Base-by-base conservation (phyloP, 495 filamentous ascomycete genomes). In the Venustampulla echinocandica region DNA sequence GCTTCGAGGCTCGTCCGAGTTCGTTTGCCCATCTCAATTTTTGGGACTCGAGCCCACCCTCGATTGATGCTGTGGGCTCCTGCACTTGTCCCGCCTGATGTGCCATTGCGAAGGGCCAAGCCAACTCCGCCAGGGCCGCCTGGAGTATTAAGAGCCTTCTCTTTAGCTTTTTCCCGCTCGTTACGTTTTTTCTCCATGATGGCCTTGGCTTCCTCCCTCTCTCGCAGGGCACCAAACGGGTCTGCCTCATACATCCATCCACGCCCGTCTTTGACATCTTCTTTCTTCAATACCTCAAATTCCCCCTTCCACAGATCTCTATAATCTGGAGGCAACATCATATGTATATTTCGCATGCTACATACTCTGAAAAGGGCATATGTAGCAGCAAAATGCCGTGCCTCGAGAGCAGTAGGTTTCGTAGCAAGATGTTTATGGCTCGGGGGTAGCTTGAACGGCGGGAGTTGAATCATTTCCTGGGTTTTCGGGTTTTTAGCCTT, bases 241-340 rank as follows among this genome's bases (percentile, higher is more conserved):
- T 98, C 93, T 13, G 87, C 90, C 53, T 93, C 89, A 57, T 97
- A 98, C 76, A 94, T 81, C 88, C 90, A 97, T 4, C 64, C 82
- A 50, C 78, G 80, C 10, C 86, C 88, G 42, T 82, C 77, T 52
- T 75, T 80, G 10, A 82, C 68, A 56, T 94, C 89, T 46, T 79
- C 72, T 48, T 73, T 73, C 63, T 93, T 96, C 48, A 95, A 62
- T 2, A 77, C 74, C 36, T 82, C 74, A 56, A 97, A 94, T 42
- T 84, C 78, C 9, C 77, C 76, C 64, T 90, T 90, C 92, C 92
- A 98, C 22, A 95, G 65, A 50, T 82, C 77, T 53, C 76, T 79
- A 57, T 95, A 94, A 44, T 77, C 80, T 1, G 93, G 92, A n/a
- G 92, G 92, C 49, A 98, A 68, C 71, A 85, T 87, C 72, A 93